Conservation (phyloP, 352 stramenopile species). For the Phytophthora cryptogea region DNA sequence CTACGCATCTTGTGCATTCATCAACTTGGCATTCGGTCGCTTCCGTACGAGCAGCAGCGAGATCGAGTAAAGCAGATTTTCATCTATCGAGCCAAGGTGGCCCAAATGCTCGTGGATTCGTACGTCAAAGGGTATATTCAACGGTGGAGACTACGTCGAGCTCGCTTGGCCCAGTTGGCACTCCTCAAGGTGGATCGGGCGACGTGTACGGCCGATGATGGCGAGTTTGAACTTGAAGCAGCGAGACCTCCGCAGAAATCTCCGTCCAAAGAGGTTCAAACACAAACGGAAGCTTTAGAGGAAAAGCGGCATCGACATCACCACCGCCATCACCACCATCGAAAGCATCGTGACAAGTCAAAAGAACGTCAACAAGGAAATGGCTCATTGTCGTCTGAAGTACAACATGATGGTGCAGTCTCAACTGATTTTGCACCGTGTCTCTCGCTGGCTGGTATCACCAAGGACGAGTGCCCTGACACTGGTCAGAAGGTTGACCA, state of each 20-base stretch:
- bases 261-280: constrained; percentile 29
- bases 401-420: background rate
- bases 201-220: constrained; percentile 24
- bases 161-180: constrained; percentile 18
- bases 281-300: constrained; percentile 23
- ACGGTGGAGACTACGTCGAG: constrained; percentile 48
- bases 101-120: constrained; percentile 77
- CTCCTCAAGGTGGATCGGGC: constrained; percentile 22
- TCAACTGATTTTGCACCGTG: background rate
- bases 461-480: constrained; percentile 2
- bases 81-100: constrained; percentile 77
- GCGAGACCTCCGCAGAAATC: constrained; percentile 5
- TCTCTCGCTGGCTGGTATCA: background rate
- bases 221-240: background rate
- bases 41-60: constrained; percentile 81
- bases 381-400: background rate
- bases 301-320: constrained; percentile 8
- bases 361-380: constrained; percentile 15
- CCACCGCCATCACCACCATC: constrained; percentile 25
- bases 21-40: constrained; percentile 75
- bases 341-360: constrained; percentile 18
- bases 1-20: constrained; percentile 79
- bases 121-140: constrained; percentile 68
- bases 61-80: constrained; percentile 88
- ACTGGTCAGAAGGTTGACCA: constrained; percentile 7